These are phyloP conservation scores for Penicillium goetzii DNA, from an alignment of 495 filamentous ascomycete species.

Conservation along the genomic window DNA sequence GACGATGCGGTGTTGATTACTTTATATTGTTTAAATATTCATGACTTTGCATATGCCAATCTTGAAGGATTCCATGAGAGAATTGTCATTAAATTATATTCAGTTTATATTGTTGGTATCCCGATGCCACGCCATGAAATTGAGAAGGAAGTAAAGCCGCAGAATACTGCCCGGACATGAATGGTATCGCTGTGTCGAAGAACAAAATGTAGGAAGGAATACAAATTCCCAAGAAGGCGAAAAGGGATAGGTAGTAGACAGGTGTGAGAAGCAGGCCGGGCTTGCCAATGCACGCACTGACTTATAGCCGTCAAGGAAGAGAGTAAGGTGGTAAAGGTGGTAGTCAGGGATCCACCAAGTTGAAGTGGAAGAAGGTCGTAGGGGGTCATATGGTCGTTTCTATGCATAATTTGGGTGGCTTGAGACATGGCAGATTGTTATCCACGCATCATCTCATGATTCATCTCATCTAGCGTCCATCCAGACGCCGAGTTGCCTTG, in stretches of 20 bases:
- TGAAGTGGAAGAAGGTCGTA: constrained; percentile 1
- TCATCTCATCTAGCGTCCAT: constrained; percentile 27
- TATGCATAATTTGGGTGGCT: background rate
- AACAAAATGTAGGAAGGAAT: background rate
- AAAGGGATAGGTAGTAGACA: background rate
- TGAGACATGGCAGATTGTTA: background rate
- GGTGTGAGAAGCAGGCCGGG: background rate
- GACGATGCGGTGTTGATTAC: constrained; percentile 5
- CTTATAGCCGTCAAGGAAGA: background rate
- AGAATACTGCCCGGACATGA: background rate
- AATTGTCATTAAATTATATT: constrained; percentile 16
- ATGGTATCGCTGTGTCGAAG: constrained; percentile 6
- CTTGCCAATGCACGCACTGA: background rate
- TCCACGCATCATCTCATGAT: constrained; percentile 10
- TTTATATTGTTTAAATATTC: constrained; percentile 6
- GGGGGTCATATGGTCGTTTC: constrained; percentile 3
- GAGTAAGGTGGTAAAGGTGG: background rate
- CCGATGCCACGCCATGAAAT: constrained; percentile 19
- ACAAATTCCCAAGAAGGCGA: background rate
- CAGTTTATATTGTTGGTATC: constrained; percentile 22
- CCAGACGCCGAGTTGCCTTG: constrained; percentile 19
- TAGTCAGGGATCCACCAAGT: background rate
- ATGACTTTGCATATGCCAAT: constrained; percentile 10
- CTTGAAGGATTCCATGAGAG: background rate
- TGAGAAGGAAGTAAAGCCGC: background rate